phyloP scores from a whole-genome alignment of 352 stramenopile genomes.

The Phytophthora quininea region DNA sequence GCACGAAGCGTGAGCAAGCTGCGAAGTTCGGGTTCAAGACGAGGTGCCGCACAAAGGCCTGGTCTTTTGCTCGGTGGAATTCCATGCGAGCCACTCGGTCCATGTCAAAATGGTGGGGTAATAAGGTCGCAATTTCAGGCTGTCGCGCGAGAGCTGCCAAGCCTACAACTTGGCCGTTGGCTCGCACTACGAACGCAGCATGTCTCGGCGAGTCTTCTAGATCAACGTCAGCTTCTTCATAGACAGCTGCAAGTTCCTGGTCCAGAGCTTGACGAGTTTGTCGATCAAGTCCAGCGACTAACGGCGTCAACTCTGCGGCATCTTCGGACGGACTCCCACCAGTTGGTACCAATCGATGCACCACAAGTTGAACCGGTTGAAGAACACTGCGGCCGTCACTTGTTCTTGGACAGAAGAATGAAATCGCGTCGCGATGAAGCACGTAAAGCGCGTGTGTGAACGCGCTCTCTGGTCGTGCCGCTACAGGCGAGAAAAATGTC shows the following conservation, averaged over 20 bases:
- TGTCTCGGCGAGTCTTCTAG: constrained; percentile 74
- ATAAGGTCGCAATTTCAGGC: constrained; percentile 48
- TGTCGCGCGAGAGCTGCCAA: constrained; percentile 52
- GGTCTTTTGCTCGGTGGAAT: constrained; percentile 75
- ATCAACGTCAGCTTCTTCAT: constrained; percentile 63
- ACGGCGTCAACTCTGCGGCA: constrained; percentile 11
- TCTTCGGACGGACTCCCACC: constrained; percentile 12
- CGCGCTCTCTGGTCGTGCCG: constrained; percentile 43
- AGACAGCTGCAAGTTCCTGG: constrained; percentile 40
- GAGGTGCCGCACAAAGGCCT: constrained; percentile 65
- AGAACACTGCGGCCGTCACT: constrained; percentile 37
- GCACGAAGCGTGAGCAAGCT: constrained; percentile 58
- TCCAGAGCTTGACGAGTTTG: constrained; percentile 34
- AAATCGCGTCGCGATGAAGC: constrained; percentile 59
- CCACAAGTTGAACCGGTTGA: constrained; percentile 36
- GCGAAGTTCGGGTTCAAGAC: constrained; percentile 81
- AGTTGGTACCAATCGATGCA: constrained; percentile 37
- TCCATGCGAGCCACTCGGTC: constrained; percentile 67
- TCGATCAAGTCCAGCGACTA: constrained; percentile 35
- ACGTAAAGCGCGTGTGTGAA: constrained; percentile 69
- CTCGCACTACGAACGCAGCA: constrained; percentile 61
- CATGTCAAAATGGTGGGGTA: constrained; percentile 71
- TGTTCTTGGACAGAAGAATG: constrained; percentile 50
- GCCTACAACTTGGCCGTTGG: constrained; percentile 50
- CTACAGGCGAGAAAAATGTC: constrained; percentile 48